A percentile compares a stretch with the other conserved stretches of the same genome.
Conservation (phyloP, 2,329 filamentous ascomycete species). For the Penicillium rolfsii region DNA sequence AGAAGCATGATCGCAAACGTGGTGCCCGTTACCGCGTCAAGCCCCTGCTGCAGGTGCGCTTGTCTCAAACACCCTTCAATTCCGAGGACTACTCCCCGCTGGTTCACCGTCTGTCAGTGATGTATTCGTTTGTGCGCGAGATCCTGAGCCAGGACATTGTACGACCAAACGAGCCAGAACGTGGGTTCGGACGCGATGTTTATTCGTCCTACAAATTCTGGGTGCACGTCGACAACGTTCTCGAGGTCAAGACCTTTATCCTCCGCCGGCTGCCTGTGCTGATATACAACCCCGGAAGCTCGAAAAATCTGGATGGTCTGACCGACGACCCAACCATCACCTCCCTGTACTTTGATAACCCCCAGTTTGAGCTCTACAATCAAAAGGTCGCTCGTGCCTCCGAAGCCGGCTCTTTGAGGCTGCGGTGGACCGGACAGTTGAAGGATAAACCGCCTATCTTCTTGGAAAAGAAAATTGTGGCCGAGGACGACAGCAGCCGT, state of each 20-base stretch:
- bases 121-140: slow-evolving; percentile 94
- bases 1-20: slow-evolving; percentile 97
- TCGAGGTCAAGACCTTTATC: slow-evolving; percentile 96
- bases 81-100: slow-evolving; percentile 91
- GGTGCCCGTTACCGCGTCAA: slow-evolving; percentile 84
- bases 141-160: slow-evolving; percentile 56
- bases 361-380: slow-evolving; percentile 81
- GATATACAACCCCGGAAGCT: slow-evolving; percentile 84
- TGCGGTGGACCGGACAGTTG: slow-evolving; percentile 91
- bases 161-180: slow-evolving; percentile 59
- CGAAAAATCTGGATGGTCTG: slow-evolving; percentile 77
- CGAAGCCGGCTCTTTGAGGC: slow-evolving; percentile 78
- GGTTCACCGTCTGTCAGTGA: slow-evolving; percentile 83
- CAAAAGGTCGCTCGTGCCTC: slow-evolving; percentile 77
- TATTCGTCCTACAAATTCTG: slow-evolving; percentile 94
- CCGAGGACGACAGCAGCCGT: slow-evolving; percentile 73
- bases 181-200: slow-evolving; percentile 60
- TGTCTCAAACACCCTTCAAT: slow-evolving; percentile 91
- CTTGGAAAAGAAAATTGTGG: slow-evolving; percentile 86
- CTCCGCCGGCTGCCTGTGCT: slow-evolving; percentile 87
- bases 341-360: slow-evolving; percentile 93
- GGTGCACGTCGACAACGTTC: slow-evolving; percentile 92
- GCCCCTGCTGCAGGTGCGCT: slow-evolving; percentile 85
- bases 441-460: slow-evolving; percentile 76
- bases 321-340: slow-evolving; percentile 86